Conservation (phyloP, 371 early-diverging fungal species). For the Umbelopsis sp. region DNA sequence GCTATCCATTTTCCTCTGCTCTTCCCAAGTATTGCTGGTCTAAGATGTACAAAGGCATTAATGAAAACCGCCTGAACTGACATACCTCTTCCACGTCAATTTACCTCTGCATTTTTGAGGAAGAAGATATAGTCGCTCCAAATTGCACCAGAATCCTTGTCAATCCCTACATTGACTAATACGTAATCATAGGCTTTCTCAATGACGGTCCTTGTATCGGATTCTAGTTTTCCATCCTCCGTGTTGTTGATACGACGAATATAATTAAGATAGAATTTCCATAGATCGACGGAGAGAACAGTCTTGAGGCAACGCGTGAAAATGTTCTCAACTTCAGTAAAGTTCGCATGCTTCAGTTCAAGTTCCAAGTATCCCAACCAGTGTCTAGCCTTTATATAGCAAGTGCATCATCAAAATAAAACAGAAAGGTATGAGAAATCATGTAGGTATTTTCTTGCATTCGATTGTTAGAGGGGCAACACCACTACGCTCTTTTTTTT, state of each 20-base stretch:
- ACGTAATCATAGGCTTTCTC: slow-evolving; percentile 89
- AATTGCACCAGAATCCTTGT: slow-evolving; percentile 85
- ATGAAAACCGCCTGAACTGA: neutral
- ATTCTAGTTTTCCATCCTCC: slow-evolving; percentile 46
- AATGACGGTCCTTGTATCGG: slow-evolving; percentile 73
- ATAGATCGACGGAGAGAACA: slow-evolving; percentile 86
- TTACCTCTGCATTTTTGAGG: slow-evolving; percentile 80
- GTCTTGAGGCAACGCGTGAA: slow-evolving; percentile 83
- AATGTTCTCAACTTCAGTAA: slow-evolving; percentile 79
- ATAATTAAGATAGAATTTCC: slow-evolving; percentile 89
- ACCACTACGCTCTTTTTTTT: no score
- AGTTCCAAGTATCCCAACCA: slow-evolving; percentile 87
- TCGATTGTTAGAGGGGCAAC: no score
- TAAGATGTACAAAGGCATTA: slow-evolving; percentile 26
- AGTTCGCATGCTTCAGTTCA: slow-evolving; percentile 78
- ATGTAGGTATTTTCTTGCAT: no score
- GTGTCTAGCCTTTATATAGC: slow-evolving; percentile 64
- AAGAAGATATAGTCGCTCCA: slow-evolving; percentile 92
- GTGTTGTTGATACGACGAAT: slow-evolving; percentile 77
- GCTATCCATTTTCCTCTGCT: slow-evolving; percentile 86
- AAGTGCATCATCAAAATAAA: neutral
- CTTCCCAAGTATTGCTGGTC: slow-evolving; percentile 83
- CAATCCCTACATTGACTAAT: slow-evolving; percentile 85
- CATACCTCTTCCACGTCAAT: slow-evolving; percentile 13
- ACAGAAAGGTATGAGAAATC: neutral